Evolutionary conservation across 192 early-diverging fungal species (phyloP).

Genomic region (Gonapodya prolifera): DNA sequence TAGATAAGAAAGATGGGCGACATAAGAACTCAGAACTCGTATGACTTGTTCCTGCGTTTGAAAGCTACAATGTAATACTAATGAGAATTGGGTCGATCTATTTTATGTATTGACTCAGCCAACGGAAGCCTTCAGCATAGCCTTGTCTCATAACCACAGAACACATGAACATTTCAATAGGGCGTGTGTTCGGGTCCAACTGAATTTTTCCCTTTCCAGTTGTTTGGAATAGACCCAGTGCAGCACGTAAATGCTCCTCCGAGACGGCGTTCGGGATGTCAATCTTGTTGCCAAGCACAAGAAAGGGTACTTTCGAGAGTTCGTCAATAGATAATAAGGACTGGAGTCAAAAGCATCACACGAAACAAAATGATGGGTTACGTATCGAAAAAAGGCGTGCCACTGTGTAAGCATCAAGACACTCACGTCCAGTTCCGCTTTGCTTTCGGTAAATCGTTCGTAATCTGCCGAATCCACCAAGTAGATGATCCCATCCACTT

Average conservation of each 20-base stretch:
- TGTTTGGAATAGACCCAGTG: conserved; percentile 89
- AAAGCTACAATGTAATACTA: background rate
- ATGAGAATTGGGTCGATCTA: conserved; percentile 2
- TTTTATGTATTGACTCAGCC: conserved; percentile 10
- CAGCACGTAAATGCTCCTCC: conserved; percentile 78
- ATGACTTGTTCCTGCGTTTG: background rate
- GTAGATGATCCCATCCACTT: conserved; percentile 96
- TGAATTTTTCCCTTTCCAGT: conserved; percentile 96
- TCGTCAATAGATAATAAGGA: conserved; percentile 87
- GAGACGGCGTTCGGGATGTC: conserved; percentile 77
- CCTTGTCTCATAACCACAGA: conserved; percentile 96
- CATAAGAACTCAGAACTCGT: too few relatives aligned
- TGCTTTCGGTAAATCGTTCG: conserved; percentile 73
- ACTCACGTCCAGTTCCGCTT: conserved; percentile 85
- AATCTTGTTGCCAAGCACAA: conserved; percentile 99
- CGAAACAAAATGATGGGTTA: too few relatives aligned
- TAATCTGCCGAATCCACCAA: conserved; percentile 86
- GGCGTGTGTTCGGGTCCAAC: conserved; percentile 74
- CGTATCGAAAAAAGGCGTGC: too few relatives aligned
- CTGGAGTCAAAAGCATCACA: conserved; percentile 25
- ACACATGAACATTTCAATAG: conserved; percentile 99
- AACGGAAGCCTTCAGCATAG: conserved; percentile 73
- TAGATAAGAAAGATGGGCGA: too few relatives aligned
- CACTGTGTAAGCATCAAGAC: too few relatives aligned
- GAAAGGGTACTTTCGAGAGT: conserved; percentile 81